Base-by-base conservation (phyloP, 129 eudicot genomes). In the Artemisia argyi region DNA sequence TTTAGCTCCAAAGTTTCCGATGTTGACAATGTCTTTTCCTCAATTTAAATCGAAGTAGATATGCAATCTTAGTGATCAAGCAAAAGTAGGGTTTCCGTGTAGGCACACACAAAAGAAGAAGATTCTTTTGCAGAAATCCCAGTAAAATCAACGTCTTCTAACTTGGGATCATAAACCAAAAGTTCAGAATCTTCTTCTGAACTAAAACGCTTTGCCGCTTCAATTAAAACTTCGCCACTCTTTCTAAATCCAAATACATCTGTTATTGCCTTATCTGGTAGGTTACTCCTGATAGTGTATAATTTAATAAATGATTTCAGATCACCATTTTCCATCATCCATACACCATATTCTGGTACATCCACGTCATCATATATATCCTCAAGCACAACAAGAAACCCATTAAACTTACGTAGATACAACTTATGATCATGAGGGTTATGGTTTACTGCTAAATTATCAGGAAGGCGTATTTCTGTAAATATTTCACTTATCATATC, bases 11-110 rank as follows among this genome's bases (percentile, higher is more conserved):
- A 50, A 67, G 9, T 39, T 1, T 39, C 11, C 26, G 60, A 67
- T 50, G 1, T 39, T 7, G 9, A 39, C 32, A 20, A 18, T 19
- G 24, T 20, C 62, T 57, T 57, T 1, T 20, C 62, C 15, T 56
- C 14, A 7, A 9, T 19, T 57, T 57, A 19, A 11, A 12, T 17
- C 32, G 1, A 57, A 17, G 13, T 20, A 57, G 63, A 57, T 57
- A 56, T 18, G 6, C 26, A 57, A 57, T 57, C 63, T 57, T 13
- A 19, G 20, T 28, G 62, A 57, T 57, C 62, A 57, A 57, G 62
- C 62, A 57, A 57, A 57, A 57, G 63, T 11, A 57, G 63, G 1
- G 35, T 57, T 57, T 10, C 32, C 11, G 20, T 11, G 32, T 57
- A 57, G 11, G 61, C 22, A 1, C 11, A 2, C 4, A 57, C 63